phyloP scores from a whole-genome alignment of 768 basidiomycete species.

The Tephrocybe sp. region DNA sequence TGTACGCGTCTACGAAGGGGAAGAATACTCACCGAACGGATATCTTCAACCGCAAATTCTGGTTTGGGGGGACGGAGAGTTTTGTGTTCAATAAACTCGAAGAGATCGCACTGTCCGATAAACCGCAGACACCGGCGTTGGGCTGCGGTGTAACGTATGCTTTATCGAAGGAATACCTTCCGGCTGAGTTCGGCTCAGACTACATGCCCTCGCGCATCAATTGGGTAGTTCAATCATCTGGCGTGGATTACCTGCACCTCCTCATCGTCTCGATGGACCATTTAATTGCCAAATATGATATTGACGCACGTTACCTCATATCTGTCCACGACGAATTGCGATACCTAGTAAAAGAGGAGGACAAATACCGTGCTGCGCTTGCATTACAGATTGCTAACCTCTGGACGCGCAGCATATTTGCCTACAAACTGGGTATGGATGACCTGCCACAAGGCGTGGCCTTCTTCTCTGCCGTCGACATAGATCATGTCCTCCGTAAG shows the following conservation, averaged over 20 bases:
- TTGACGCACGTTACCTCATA: conserved; percentile 90
- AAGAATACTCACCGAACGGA: conserved; percentile 77
- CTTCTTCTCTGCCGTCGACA: conserved; percentile 96
- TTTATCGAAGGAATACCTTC: conserved; percentile 86
- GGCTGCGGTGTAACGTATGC: conserved; percentile 94
- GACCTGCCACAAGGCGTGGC: conserved; percentile 94
- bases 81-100: conserved; percentile 98
- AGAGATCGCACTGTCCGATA: conserved; percentile 85
- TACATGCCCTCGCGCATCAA: conserved; percentile 98
- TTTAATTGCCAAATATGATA: conserved; percentile 76
- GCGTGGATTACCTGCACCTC: conserved; percentile 97
- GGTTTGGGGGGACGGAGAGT: conserved; percentile 96
- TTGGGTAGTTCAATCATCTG: conserved; percentile 99
- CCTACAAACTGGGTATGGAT: conserved; percentile 92
- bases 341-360: conserved; percentile 87
- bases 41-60: conserved; percentile 82
- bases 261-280: conserved; percentile 95
- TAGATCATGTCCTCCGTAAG: conserved; percentile 89
- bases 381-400: conserved; percentile 94
- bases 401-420: conserved; percentile 92
- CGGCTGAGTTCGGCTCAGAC: conserved; percentile 76
- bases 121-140: conserved; percentile 89
- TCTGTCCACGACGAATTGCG: conserved; percentile 98
- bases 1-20: conserved; percentile 94
- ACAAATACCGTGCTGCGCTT: conserved; percentile 86